Evolutionary conservation across 78 protist genomes (phyloP), one percentile per base, ranked within the genome.

Genomic region (Chrysochromulina parva): DNA sequence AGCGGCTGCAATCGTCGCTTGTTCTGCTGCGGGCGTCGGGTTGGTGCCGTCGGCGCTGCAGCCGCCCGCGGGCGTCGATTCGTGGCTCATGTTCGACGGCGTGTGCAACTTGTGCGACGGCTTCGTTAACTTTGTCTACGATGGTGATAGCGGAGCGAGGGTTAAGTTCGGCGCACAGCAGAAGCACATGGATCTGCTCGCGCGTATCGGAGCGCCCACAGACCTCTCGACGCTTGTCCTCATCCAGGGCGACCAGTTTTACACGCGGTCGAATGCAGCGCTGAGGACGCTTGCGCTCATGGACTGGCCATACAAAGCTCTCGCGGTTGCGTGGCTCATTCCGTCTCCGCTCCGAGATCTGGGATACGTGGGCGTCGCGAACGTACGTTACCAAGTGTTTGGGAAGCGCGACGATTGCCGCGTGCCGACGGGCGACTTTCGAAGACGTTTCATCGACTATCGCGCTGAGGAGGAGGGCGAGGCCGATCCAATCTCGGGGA

Each of bases 51-150:
- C 6, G 62, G 22, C 22, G 62, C 62, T 58, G 62, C 62, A 58
- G 62, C 62, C 62, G 11, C 62, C 62, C 11, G 22, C 62, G 62
- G 11, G 11, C 62, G 11, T 11, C 22, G 22, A 6, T 11, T 58
- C 62, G 62, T 11, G 6, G 22, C 62, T 58, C 62, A 58, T 58
- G 62, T 58, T 58, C 62, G 62, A 58, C 11, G 62, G 62, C 62
- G 62, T 58, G 62, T 58, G 62, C 50, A 74, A 74, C 24, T 19
- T 74, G 14, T 74, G 82, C 55, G 82, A 74, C 57, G 82, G 82
- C 82, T 74, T 74, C 55, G 82, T 74, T 26, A 74, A 74, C 82
- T 74, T 74, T 16, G 82, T 74, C 1, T 53, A 53, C 24, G 82
- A 74, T 57, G 28, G 26, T 57, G 82, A 74, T 19, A 14, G 19